Conservation (phyloP, 345 rosid genomes). For the Kernera saxatilis region DNA sequence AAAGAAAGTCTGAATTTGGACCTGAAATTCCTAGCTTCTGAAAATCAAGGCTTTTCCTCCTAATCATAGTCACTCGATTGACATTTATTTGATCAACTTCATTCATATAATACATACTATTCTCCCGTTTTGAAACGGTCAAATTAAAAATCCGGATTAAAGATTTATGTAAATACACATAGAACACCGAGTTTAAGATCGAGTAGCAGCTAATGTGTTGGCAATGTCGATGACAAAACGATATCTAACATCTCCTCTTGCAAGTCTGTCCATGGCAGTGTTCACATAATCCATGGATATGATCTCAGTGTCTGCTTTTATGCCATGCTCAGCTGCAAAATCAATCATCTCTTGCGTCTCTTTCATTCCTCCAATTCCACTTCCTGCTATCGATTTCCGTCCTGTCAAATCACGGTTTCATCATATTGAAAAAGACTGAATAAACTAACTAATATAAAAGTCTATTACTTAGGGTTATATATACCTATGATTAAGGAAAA, state of each 20-base stretch:
- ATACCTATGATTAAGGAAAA: conserved; percentile 27
- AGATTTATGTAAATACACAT: not conserved
- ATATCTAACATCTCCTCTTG: conserved; percentile 47
- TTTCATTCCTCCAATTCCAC: conserved; percentile 46
- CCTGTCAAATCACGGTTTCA: conserved; percentile 24
- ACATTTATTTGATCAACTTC: not conserved
- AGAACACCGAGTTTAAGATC: not conserved
- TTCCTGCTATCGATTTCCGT: conserved; percentile 45
- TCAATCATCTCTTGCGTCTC: conserved; percentile 62
- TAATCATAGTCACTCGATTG: not conserved
- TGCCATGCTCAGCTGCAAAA: conserved; percentile 40
- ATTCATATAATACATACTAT: too few relatives aligned
- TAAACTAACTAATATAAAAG: not conserved
- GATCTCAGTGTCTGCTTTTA: conserved; percentile 47
- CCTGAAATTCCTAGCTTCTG: not conserved
- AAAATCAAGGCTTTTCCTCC: not conserved
- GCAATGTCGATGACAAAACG: conserved; percentile 56
- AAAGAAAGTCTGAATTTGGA: not conserved
- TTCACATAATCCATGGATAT: conserved; percentile 47
- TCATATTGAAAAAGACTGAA: not conserved
- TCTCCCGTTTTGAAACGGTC: not conserved
- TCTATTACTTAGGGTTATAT: not conserved
- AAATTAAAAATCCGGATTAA: not conserved
- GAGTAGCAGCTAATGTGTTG: conserved; percentile 23
- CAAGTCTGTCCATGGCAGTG: conserved; percentile 45